Conservation (phyloP, 441 rosid species). For the Erysimum pusillum region DNA sequence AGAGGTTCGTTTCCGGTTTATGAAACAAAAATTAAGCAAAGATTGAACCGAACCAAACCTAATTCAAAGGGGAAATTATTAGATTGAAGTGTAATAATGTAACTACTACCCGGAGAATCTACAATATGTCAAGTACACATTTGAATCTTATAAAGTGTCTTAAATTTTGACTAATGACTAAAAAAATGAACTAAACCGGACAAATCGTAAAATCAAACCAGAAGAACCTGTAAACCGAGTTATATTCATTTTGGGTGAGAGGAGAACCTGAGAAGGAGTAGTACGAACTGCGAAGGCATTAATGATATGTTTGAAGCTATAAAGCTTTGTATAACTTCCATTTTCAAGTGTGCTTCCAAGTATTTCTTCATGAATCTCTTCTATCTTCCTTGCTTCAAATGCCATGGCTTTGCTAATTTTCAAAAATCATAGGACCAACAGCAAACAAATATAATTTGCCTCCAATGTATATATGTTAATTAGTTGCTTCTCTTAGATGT, state of each 20-base stretch:
- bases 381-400: constrained; percentile 62
- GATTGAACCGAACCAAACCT: not conserved
- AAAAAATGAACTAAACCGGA: not conserved
- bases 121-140: too few species aligned
- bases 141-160: too few species aligned
- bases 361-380: constrained; percentile 68
- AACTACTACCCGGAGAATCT: too few species aligned
- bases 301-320: constrained; percentile 83
- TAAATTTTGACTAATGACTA: too few species aligned
- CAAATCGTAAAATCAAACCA: not conserved
- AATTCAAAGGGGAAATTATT: too few species aligned
- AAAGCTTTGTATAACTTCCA: constrained; percentile 81
- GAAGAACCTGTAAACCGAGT: constrained; percentile 5
- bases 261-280: constrained; percentile 66
- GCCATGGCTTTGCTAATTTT: constrained; percentile 52
- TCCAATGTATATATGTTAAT: too few species aligned
- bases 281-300: constrained; percentile 80
- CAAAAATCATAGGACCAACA: not conserved
- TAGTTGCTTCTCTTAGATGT: too few species aligned
- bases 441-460: too few species aligned
- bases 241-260: constrained; percentile 1
- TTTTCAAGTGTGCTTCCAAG: constrained; percentile 60
- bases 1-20: constrained; percentile 18
- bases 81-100: too few species aligned
- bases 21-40: not conserved